A percentile compares a stretch with the other conserved stretches of the same genome.
These are phyloP conservation scores for Rubia peregrina DNA, from an alignment of 305 asterid genomes.

Conservation along the genomic window DNA sequence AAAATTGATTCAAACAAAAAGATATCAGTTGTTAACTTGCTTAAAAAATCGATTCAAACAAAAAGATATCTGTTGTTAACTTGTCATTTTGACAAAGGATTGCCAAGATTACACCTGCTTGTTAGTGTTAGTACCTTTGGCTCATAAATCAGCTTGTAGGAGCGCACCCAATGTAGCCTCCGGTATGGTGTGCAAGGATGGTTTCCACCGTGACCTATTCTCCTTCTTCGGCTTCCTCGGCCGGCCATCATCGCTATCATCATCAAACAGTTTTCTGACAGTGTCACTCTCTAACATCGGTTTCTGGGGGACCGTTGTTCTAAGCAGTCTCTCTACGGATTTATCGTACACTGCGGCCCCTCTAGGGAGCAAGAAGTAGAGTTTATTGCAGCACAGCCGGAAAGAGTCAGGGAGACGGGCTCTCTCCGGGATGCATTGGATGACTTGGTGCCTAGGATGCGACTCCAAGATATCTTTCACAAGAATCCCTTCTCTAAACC, in stretches of 20 bases:
- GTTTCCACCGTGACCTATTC: conserved; percentile 10
- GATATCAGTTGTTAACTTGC: too few species aligned
- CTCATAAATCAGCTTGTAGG: background rate
- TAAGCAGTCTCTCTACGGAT: conserved; percentile 1
- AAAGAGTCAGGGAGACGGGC: conserved; percentile 12
- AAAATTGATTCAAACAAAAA: too few species aligned
- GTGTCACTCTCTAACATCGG: background rate
- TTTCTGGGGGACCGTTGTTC: background rate
- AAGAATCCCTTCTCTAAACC: conserved; percentile 8
- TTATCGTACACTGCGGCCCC: background rate
- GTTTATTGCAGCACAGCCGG: conserved; percentile 14
- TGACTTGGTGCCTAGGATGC: conserved; percentile 6
- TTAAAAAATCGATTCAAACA: too few species aligned
- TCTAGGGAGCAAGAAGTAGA: conserved; percentile 20
- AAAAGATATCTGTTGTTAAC: too few species aligned
- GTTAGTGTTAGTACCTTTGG: background rate
- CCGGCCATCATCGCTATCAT: background rate
- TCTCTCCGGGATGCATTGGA: conserved; percentile 8
- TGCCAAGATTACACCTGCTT: background rate
- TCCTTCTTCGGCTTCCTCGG: background rate
- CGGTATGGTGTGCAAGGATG: conserved; percentile 14
- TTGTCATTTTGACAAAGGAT: background rate
- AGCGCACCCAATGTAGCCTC: conserved; percentile 7
- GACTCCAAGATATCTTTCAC: conserved; percentile 12
- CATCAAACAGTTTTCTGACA: background rate